Conservation (phyloP, 129 eudicot genomes). For the Helianthus tuberosus region DNA sequence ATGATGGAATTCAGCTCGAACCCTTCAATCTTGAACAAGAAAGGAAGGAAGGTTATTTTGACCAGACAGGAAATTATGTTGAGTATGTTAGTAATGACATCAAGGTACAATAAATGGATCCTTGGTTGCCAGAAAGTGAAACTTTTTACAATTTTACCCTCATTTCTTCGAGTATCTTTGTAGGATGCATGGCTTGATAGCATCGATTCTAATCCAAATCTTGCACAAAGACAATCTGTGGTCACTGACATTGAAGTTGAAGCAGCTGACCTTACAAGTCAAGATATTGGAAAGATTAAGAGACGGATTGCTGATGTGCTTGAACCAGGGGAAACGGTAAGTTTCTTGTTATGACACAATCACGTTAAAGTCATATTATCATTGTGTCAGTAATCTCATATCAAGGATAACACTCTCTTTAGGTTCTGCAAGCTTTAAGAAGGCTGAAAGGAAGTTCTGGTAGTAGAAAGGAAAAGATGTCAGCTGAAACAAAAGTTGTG, state of each 20-base stretch:
- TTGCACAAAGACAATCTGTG: constrained; percentile 36
- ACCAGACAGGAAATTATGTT: constrained; percentile 79
- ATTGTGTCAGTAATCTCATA: constrained; percentile 9
- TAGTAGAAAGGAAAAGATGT: constrained; percentile 85
- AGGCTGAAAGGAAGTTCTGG: constrained; percentile 83
- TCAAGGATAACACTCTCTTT: constrained; percentile 17
- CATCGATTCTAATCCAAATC: constrained; percentile 55
- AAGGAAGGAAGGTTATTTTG: constrained; percentile 90
- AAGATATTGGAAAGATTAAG: constrained; percentile 79
- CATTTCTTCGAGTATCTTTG: constrained; percentile 24
- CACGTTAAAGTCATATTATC: neutral
- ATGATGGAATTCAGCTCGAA: constrained; percentile 76
- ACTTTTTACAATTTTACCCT: constrained; percentile 16
- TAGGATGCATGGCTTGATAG: constrained; percentile 99
- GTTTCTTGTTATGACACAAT: constrained; percentile 5
- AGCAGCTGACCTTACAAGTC: constrained; percentile 59
- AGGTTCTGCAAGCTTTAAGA: constrained; percentile 90
- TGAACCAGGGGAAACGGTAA: constrained; percentile 91
- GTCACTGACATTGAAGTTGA: constrained; percentile 43
- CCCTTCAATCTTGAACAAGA: constrained; percentile 83
- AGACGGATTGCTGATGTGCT: constrained; percentile 90
- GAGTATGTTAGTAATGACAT: constrained; percentile 67
- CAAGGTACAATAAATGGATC: constrained; percentile 53
- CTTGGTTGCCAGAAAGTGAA: constrained; percentile 8
- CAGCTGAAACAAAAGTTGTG: constrained; percentile 68